phyloP scores from a whole-genome alignment of 306 rosid genomes.

The Cicer cuneatum region DNA sequence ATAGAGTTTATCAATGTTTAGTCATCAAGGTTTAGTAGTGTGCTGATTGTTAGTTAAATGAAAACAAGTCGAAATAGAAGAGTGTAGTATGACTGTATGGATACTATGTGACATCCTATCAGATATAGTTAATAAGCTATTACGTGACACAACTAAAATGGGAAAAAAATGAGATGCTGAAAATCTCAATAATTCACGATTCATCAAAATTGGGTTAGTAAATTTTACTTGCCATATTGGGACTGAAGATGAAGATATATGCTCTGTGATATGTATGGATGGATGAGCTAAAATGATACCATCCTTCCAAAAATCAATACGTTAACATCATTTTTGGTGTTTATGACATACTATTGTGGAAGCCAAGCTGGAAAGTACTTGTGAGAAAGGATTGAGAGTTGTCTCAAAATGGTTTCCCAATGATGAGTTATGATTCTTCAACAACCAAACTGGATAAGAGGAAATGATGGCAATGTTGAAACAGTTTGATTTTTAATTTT shows the following conservation, averaged over 20 bases:
- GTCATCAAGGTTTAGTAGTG: constrained; percentile 16
- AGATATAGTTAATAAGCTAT: constrained; percentile 30
- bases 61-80: constrained; percentile 25
- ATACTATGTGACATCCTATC: constrained; percentile 4
- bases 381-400: constrained; percentile 20
- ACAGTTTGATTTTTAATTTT: neutral
- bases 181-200: constrained; percentile 28
- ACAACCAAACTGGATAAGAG: constrained; percentile 4
- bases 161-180: neutral
- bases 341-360: constrained; percentile 26
- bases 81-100: constrained; percentile 7
- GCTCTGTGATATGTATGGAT: constrained; percentile 26
- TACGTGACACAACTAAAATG: neutral
- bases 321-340: constrained; percentile 2
- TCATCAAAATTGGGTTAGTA: neutral
- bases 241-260: constrained; percentile 17
- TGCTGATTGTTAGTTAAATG: constrained; percentile 21
- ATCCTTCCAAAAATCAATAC: constrained; percentile 25
- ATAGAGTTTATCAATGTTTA: constrained; percentile 9
- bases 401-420: constrained; percentile 31
- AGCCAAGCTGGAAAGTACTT: constrained; percentile 7
- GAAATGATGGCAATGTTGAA: constrained; percentile 15
- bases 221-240: neutral
- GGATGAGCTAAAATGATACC: constrained; percentile 24
- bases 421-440: neutral